Percentiles rank a stretch among this genome's conserved stretches.
Evolutionary conservation across 1,284 basidiomycete genomes (phyloP).

Genomic region (Fomitopsis palustris): DNA sequence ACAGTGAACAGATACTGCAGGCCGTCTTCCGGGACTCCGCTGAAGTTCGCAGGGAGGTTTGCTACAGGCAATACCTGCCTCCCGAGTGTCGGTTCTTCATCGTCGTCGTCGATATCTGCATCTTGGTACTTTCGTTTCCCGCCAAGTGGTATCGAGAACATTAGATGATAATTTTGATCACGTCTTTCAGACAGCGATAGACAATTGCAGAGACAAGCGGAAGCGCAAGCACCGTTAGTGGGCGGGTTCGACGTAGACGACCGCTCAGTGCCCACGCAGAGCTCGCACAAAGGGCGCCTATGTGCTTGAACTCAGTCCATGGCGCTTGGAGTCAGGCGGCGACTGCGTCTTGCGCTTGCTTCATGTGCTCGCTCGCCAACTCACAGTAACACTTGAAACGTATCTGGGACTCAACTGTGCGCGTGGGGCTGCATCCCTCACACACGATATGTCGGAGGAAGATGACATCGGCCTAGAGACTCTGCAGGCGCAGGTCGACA

Average conservation of each 20-base stretch:
- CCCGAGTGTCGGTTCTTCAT: conserved; percentile 26
- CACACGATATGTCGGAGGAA: conserved; percentile 18
- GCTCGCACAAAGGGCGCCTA: too few relatives aligned
- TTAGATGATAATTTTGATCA: too few relatives aligned
- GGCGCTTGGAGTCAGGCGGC: too few relatives aligned
- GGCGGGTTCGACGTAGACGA: too few relatives aligned
- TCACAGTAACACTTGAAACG: background rate
- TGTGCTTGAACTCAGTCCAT: too few relatives aligned
- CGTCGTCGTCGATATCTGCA: conserved; percentile 24
- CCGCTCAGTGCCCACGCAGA: too few relatives aligned
- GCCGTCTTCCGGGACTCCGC: conserved; percentile 66
- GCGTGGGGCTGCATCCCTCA: background rate
- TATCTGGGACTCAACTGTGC: background rate
- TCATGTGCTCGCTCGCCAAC: too few relatives aligned
- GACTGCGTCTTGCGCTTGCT: too few relatives aligned
- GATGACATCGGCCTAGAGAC: conserved; percentile 59
- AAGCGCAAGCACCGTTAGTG: too few relatives aligned
- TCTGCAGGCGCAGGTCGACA: conserved; percentile 72
- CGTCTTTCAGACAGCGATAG: too few relatives aligned
- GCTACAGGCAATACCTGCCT: conserved; percentile 72
- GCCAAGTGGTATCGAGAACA: background rate
- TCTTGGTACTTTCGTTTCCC: conserved; percentile 20
- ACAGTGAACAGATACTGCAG: conserved; percentile 80
- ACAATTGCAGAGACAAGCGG: background rate
- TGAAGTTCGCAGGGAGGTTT: conserved; percentile 61